Percentiles rank a stretch among this genome's conserved stretches.
These are phyloP conservation scores for Lecanosticta acicola DNA, from an alignment of 2,329 filamentous ascomycete species.

Conservation along the genomic window DNA sequence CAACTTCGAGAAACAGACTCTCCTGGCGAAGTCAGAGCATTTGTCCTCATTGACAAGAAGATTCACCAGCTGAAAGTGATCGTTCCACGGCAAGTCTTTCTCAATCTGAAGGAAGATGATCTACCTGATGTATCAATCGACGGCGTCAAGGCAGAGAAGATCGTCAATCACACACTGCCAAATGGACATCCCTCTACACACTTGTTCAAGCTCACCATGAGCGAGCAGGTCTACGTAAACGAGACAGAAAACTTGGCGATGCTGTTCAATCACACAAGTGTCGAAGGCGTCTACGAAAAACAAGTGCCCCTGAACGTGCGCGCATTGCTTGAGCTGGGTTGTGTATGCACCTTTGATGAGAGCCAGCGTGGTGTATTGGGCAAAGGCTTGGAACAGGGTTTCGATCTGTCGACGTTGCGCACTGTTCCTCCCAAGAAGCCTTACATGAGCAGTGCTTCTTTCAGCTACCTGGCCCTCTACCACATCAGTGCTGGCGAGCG, in stretches of 20 bases:
- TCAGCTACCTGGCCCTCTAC: slow-evolving; percentile 81
- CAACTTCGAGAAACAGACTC: slow-evolving; percentile 77
- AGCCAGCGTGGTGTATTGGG: slow-evolving; percentile 84
- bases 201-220: slow-evolving; percentile 86
- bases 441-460: slow-evolving; percentile 67
- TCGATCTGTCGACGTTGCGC: slow-evolving; percentile 73
- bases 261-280: slow-evolving; percentile 85
- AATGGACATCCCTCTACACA: slow-evolving; percentile 93
- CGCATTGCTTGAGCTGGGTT: slow-evolving; percentile 84
- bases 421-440: slow-evolving; percentile 60
- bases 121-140: slow-evolving; percentile 82
- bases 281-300: slow-evolving; percentile 96
- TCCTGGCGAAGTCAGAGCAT: slow-evolving; percentile 80
- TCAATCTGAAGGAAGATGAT: slow-evolving; percentile 84
- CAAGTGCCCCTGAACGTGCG: slow-evolving; percentile 81
- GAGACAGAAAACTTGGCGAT: slow-evolving; percentile 76
- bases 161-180: slow-evolving; percentile 84
- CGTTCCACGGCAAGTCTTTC: slow-evolving; percentile 80
- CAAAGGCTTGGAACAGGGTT: slow-evolving; percentile 86
- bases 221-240: slow-evolving; percentile 79
- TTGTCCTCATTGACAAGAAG: slow-evolving; percentile 89
- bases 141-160: slow-evolving; percentile 84
- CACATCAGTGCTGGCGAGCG: slow-evolving; percentile 86
- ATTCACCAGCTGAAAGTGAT: slow-evolving; percentile 83
- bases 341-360: slow-evolving; percentile 88